phyloP scores from a whole-genome alignment of 805 yeast species.

The Hanseniaspora meyeri region DNA sequence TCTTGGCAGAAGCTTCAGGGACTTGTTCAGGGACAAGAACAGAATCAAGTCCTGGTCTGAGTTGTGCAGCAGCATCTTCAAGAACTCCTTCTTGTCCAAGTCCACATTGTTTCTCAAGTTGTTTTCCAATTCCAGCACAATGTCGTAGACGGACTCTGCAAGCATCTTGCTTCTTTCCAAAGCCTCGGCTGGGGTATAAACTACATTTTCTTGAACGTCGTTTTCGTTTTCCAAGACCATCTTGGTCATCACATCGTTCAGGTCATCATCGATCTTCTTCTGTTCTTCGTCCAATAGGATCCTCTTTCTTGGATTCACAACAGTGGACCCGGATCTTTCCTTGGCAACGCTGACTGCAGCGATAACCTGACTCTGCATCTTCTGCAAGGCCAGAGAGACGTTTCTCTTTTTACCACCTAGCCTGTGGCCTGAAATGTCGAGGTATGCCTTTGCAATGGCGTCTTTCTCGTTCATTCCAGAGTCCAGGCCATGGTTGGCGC shows the following conservation, averaged over 20 bases:
- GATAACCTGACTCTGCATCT: constrained; percentile 97
- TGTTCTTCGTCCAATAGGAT: constrained; percentile 34
- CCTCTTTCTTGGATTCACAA: constrained; percentile 76
- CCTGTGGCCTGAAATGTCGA: constrained; percentile 84
- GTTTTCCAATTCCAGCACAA: constrained; percentile 69
- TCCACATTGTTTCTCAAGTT: constrained; percentile 45
- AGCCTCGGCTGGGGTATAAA: constrained; percentile 1
- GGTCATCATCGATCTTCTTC: constrained; percentile 24
- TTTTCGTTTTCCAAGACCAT: not conserved
- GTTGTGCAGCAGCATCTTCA: constrained; percentile 56
- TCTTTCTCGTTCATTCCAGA: constrained; percentile 42
- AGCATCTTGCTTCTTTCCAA: constrained; percentile 4
- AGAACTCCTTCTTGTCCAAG: constrained; percentile 31
- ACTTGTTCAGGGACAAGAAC: constrained; percentile 63
- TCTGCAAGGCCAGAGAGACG: constrained; percentile 81
- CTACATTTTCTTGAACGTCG: not conserved
- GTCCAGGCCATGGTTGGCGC: constrained; percentile 13
- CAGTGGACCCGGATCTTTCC: constrained; percentile 79
- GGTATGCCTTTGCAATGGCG: constrained; percentile 82
- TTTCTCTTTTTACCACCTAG: constrained; percentile 73
- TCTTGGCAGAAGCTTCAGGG: constrained; percentile 79
- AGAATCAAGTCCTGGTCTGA: constrained; percentile 38
- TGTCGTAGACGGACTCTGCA: constrained; percentile 59
- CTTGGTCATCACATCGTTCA: constrained; percentile 19
- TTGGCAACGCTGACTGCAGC: constrained; percentile 92